Evolutionary conservation across 2,329 filamentous ascomycete species (phyloP).

Genomic region (Laburnicola sp.): DNA sequence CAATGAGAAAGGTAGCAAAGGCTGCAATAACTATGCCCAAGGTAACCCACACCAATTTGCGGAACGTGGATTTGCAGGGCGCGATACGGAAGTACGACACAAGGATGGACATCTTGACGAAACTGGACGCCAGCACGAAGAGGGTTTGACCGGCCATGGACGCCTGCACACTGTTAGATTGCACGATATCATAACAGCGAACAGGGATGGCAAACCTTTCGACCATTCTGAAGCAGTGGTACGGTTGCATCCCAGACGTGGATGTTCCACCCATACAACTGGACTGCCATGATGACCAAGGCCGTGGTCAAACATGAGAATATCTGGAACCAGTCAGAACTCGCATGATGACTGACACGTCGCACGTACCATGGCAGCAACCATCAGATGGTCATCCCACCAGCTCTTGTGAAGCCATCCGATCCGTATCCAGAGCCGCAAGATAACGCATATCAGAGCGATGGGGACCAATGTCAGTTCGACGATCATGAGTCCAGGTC

Average conservation of each 20-base stretch:
- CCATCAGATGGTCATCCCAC: slow-evolving; percentile 47
- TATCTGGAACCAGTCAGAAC: slow-evolving; percentile 29
- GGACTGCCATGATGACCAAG: slow-evolving; percentile 41
- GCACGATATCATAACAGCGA: slow-evolving; percentile 20
- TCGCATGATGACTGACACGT: slow-evolving; percentile 15
- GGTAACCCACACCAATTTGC: slow-evolving; percentile 43
- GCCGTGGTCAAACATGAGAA: slow-evolving; percentile 40
- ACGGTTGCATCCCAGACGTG: slow-evolving; percentile 43
- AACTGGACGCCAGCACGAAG: slow-evolving; percentile 45
- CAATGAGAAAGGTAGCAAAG: slow-evolving; percentile 41
- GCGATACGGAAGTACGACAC: slow-evolving; percentile 46
- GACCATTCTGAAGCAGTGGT: slow-evolving; percentile 34
- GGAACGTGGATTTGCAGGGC: slow-evolving; percentile 44
- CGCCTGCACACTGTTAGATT: slow-evolving; percentile 33
- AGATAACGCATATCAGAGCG: slow-evolving; percentile 40
- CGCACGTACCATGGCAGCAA: slow-evolving; percentile 39
- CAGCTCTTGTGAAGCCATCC: slow-evolving; percentile 44
- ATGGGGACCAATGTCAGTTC: slow-evolving; percentile 43
- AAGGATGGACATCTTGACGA: slow-evolving; percentile 45
- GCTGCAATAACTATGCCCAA: slow-evolving; percentile 41
- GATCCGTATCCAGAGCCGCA: slow-evolving; percentile 42
- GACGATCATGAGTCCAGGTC: slow-evolving; percentile 48
- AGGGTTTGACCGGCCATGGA: slow-evolving; percentile 45
- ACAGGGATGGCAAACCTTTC: slow-evolving; percentile 35
- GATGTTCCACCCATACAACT: slow-evolving; percentile 45